Percentiles rank a stretch among this genome's conserved stretches.
These are phyloP conservation scores for Periconia sp. DNA, from an alignment of 2,329 filamentous ascomycete genomes.

Conservation along the genomic window DNA sequence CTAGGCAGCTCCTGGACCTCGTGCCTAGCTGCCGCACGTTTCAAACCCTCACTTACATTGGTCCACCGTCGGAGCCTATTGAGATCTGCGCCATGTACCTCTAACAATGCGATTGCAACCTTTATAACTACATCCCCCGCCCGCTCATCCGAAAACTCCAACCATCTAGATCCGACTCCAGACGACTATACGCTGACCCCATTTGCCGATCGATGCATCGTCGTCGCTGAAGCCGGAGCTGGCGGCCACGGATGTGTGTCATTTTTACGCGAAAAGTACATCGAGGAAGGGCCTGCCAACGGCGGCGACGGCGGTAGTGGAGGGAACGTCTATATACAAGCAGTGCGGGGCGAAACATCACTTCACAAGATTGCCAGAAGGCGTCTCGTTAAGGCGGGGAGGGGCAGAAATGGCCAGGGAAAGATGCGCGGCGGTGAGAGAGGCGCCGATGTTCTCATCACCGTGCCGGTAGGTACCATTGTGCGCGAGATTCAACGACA, in stretches of 20 bases:
- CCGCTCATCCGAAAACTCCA: conserved; percentile 14
- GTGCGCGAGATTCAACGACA: conserved; percentile 77
- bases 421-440: conserved; percentile 72
- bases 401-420: conserved; percentile 78
- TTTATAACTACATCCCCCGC: conserved; percentile 7
- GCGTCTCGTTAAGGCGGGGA: conserved; percentile 71
- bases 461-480: conserved; percentile 90
- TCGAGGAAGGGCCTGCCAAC: conserved; percentile 86
- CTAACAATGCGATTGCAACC: conserved; percentile 10
- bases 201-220: conserved; percentile 82
- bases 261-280: conserved; percentile 87
- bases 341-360: conserved; percentile 85
- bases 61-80: conserved; percentile 15
- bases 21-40: conserved; percentile 50
- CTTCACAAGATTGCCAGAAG: conserved; percentile 85
- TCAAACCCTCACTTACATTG: conserved; percentile 23
- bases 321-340: conserved; percentile 92
- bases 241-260: conserved; percentile 94
- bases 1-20: conserved; percentile 44
- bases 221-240: conserved; percentile 75
- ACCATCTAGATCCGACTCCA: conserved; percentile 71
- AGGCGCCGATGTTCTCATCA: conserved; percentile 84
- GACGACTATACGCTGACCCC: conserved; percentile 81
- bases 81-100: conserved; percentile 30
- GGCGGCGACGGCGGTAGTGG: conserved; percentile 92